A percentile compares a stretch with the other conserved stretches of the same genome.
Conservation (phyloP, 495 filamentous ascomycete species). For the Neurospora sp. region DNA sequence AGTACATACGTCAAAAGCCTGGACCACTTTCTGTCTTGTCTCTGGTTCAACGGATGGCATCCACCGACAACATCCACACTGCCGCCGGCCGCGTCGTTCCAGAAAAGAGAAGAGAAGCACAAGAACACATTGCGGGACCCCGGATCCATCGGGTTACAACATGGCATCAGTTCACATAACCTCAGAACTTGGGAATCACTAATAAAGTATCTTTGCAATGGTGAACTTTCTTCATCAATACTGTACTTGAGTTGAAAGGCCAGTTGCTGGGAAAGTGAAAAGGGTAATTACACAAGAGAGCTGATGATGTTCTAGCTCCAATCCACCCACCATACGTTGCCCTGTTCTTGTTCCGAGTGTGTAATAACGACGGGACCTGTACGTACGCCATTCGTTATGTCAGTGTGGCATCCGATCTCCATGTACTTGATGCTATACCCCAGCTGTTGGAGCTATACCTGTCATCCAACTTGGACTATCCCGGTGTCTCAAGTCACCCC, state of each 20-base stretch:
- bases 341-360: background rate
- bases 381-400: background rate
- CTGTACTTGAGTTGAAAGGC: background rate
- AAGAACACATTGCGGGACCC: background rate
- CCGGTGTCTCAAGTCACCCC: background rate
- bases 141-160: background rate
- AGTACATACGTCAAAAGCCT: background rate
- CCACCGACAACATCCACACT: background rate
- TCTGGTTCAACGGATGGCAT: background rate
- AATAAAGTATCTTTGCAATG: background rate
- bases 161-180: background rate
- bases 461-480: background rate
- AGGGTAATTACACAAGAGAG: background rate
- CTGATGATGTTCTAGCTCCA: background rate
- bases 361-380: background rate
- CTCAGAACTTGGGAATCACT: background rate
- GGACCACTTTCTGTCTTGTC: background rate
- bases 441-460: background rate
- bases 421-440: background rate
- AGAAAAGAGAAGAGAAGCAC: background rate
- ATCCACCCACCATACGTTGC: background rate
- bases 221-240: background rate
- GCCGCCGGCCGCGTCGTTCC: background rate
- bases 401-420: background rate
- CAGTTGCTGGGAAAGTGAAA: background rate